Conservation (phyloP, 768 basidiomycete species). For the Dacryopinax primogenitus region DNA sequence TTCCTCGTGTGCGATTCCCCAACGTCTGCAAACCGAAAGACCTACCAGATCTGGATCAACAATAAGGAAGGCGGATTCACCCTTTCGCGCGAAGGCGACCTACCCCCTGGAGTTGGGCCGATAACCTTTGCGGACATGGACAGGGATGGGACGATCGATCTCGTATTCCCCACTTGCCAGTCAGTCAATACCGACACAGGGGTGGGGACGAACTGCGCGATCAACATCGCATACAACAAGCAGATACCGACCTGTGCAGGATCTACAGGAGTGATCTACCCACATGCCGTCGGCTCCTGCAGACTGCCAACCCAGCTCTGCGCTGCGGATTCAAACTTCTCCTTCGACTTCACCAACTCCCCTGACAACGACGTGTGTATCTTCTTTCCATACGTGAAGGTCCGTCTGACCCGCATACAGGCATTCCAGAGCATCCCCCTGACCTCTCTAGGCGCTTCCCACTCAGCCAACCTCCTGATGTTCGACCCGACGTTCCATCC, state of each 20-base stretch:
- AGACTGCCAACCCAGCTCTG: slow-evolving; percentile 73
- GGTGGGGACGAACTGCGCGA: slow-evolving; percentile 57
- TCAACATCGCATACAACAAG: slow-evolving; percentile 89
- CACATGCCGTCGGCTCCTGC: slow-evolving; percentile 46
- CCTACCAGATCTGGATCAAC: slow-evolving; percentile 89
- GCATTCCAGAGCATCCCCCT: slow-evolving; percentile 56
- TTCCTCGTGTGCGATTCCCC: slow-evolving; percentile 76
- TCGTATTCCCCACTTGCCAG: slow-evolving; percentile 78
- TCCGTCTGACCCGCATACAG: slow-evolving; percentile 28
- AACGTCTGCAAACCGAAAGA: slow-evolving; percentile 34
- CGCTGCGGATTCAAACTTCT: slow-evolving; percentile 63
- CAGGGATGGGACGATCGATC: slow-evolving; percentile 91
- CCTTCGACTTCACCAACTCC: slow-evolving; percentile 49
- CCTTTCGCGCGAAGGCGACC: slow-evolving; percentile 48
- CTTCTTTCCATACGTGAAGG: background rate
- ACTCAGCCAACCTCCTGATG: slow-evolving; percentile 47
- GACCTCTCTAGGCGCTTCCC: slow-evolving; percentile 23
- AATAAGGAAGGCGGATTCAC: slow-evolving; percentile 62
- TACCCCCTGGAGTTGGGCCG: slow-evolving; percentile 65
- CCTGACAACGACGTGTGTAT: slow-evolving; percentile 39
- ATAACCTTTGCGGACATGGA: slow-evolving; percentile 89
- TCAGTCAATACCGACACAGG: slow-evolving; percentile 56
- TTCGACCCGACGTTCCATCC: slow-evolving; percentile 54
- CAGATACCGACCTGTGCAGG: slow-evolving; percentile 72
- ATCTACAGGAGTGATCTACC: slow-evolving; percentile 37